Evolutionary conservation across 495 filamentous ascomycete genomes (phyloP).

Genomic region (Penicillium robsamsonii): DNA sequence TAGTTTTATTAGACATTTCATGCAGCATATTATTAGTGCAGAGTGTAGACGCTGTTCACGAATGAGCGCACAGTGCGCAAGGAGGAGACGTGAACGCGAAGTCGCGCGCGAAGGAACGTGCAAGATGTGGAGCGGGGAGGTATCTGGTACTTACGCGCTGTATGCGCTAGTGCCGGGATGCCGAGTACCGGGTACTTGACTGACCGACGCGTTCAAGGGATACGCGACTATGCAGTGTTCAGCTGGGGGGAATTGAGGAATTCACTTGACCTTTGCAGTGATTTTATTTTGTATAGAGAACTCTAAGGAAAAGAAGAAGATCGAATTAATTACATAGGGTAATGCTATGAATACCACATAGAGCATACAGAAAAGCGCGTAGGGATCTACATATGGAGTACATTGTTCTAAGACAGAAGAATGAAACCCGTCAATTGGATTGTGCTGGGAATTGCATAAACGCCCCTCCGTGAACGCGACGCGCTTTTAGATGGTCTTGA

Average conservation of each 20-base stretch:
- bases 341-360: neutral
- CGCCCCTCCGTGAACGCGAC: conserved; percentile 28
- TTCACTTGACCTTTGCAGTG: too few species aligned
- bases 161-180: neutral
- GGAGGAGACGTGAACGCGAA: conserved; percentile 5
- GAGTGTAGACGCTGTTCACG: neutral
- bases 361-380: conserved; percentile 7
- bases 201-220: conserved; percentile 13
- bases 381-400: neutral
- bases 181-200: conserved; percentile 7
- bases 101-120: conserved; percentile 1
- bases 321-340: neutral
- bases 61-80: conserved; percentile 10
- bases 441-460: conserved; percentile 18
- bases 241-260: neutral
- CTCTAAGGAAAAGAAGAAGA: neutral
- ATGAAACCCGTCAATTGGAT: conserved; percentile 17
- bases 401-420: conserved; percentile 1
- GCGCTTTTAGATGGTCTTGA: conserved; percentile 16
- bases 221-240: conserved; percentile 6
- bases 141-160: conserved; percentile 10
- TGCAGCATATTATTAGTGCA: conserved; percentile 6
- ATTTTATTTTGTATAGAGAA: too few species aligned
- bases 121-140: conserved; percentile 13
- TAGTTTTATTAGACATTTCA: conserved; percentile 1